Conservation (phyloP, 2,329 filamentous ascomycete species). For the Hypoxylon sp. region DNA sequence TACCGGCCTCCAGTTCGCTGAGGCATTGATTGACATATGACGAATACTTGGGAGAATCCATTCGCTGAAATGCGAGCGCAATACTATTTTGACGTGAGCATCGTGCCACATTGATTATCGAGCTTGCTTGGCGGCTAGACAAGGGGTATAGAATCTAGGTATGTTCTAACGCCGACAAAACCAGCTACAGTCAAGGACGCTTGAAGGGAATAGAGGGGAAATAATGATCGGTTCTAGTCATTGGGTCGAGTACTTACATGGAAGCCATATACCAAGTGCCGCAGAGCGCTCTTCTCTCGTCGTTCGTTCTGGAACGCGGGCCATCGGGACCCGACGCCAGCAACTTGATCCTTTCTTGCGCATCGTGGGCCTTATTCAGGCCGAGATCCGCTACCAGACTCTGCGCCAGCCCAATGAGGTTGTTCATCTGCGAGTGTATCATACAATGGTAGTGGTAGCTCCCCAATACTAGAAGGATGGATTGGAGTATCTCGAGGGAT, state of each 20-base stretch:
- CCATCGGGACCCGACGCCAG: constrained; percentile 52
- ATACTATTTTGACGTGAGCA: constrained; percentile 45
- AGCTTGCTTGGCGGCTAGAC: too few species aligned
- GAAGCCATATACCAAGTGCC: constrained; percentile 64
- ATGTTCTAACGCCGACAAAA: too few species aligned
- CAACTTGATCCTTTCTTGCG: constrained; percentile 53
- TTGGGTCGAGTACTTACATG: constrained; percentile 56
- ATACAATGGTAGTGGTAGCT: constrained; percentile 65
- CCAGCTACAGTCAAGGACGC: background rate
- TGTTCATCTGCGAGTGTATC: constrained; percentile 60
- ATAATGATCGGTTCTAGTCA: background rate
- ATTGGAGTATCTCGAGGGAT: constrained; percentile 59
- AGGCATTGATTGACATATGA: constrained; percentile 61
- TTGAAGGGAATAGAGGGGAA: background rate
- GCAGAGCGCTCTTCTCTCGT: constrained; percentile 60
- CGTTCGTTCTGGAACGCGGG: constrained; percentile 53
- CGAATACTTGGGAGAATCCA: constrained; percentile 60
- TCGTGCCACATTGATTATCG: too few species aligned
- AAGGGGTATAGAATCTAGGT: too few species aligned
- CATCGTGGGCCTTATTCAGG: constrained; percentile 52
- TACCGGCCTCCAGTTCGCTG: constrained; percentile 51
- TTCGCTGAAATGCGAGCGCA: constrained; percentile 52
- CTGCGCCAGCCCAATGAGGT: constrained; percentile 57
- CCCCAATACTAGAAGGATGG: constrained; percentile 57
- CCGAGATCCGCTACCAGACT: constrained; percentile 58